Evolutionary conservation across 2,329 filamentous ascomycete species (phyloP), one percentile per base, ranked within the genome.

Genomic region (Xylaria sp.): DNA sequence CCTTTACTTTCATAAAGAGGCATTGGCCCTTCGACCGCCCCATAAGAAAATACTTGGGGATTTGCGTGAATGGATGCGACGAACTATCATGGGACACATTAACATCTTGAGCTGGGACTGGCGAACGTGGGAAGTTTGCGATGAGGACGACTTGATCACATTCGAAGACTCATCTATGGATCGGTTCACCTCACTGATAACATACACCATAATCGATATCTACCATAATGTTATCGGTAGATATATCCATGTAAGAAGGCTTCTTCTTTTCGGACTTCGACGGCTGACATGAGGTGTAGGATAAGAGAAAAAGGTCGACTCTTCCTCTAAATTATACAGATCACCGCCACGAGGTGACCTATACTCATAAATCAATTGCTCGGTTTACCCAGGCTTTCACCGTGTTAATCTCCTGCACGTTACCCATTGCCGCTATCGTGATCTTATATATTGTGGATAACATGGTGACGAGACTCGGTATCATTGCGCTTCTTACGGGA

Each of bases 141-240:
- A 67, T 14, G n/a, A 42, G 4, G 34, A 19, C 8, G 66, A 70
- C 19, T 39, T 70, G 12, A 39, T 70, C 21, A 70, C 66, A 1
- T 70, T 70, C 17, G 66, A 70, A n/a, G 66, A 70, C 42, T 70
- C 66, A 24, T 45, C 27, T 8, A 70, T 70, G 66, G 66, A 70
- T 17, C 62, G 56, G 5, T 70, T 70, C 3, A 70, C 66, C 7
- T 64, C 60, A 36, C 34, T 68, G n/a, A n/a, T 70, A 6, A 70
- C 66, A 24, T 69, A 69, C 53, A 62, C 56, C 1, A 55, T 64
- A 3, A 9, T 69, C 4, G 66, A 70, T 30, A 27, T 70, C 0
- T 70, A 70, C 30, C 66, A 70, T 27, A 61, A 36, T 4, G 34
- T 69, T 14, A 47, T 67, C 17, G 64, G 64, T 9, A 64, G 60